Evolutionary conservation across 441 rosid species (phyloP), one percentile per base, ranked within the genome.

Genomic region (Brassica balearica): DNA sequence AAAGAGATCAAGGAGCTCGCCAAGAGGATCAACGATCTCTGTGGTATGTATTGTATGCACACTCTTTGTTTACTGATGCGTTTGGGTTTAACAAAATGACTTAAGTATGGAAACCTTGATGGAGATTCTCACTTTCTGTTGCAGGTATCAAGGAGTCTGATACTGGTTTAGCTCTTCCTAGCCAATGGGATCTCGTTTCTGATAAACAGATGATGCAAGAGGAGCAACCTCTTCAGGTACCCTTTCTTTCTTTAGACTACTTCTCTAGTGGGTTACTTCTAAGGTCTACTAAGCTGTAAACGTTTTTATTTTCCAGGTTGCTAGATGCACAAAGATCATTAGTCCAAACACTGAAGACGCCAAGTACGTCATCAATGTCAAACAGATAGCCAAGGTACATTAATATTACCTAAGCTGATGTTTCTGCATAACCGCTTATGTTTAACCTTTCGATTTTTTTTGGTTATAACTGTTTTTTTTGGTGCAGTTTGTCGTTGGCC

Each of bases 181-280:
- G 97, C 72, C 99, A 95, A 67, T 95, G 98, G 99, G 99, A 95
- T 87, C 99, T 95, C 74, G 98, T 95, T 23, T 92, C 97, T 1
- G 98, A 95, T 77, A 93, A 95, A 71, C 97, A 93, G 77, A 95
- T 95, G 99, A 95, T 95, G 99, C 97, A 95, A 76, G 99, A 95
- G 82, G 99, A 93, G 64, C 98, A 96, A 71, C 99, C 98, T 6
- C 97, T 95, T 59, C 98, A 95, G 87, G 97, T 90, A 63, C 10
- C 22, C 22, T 9, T 78, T 69, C 65, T 32, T 65, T 12, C 15
- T 10, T 67, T 3, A 2, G 10, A 14, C 72, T 8, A 6, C 4
- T 14, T 60, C 65, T 60, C 27, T 20, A 19, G 19, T 6, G 7
- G 63, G n/a, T 10, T 4, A 59, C 32, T 60, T 22, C 27, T 25